Percentiles rank a stretch among this genome's conserved stretches.
These are phyloP conservation scores for Lentinula raphanica DNA, from an alignment of 768 basidiomycete genomes.

Conservation along the genomic window DNA sequence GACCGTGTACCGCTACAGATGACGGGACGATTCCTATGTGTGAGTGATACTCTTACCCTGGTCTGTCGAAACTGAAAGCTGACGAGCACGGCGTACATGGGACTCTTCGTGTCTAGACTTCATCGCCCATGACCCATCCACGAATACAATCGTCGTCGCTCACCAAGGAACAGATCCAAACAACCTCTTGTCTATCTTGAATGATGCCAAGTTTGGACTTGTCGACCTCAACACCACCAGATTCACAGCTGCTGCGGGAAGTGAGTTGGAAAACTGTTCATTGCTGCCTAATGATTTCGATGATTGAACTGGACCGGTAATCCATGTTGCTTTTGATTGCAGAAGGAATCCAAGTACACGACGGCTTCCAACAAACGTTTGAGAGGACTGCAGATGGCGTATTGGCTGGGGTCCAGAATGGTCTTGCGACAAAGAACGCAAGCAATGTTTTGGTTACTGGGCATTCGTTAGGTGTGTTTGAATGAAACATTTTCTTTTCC, in stretches of 20 bases:
- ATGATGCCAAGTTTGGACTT: slow-evolving; percentile 27
- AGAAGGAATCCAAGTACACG: slow-evolving; percentile 31
- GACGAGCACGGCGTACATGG: too few species aligned
- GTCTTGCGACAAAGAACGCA: slow-evolving; percentile 21
- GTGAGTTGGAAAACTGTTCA: slow-evolving; percentile 19
- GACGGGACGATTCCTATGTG: slow-evolving; percentile 24
- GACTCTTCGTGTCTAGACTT: slow-evolving; percentile 22
- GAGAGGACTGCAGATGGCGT: slow-evolving; percentile 31
- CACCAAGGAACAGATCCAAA: slow-evolving; percentile 35
- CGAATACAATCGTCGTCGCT: slow-evolving; percentile 32
- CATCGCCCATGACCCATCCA: slow-evolving; percentile 30
- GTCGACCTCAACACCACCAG: slow-evolving; percentile 24
- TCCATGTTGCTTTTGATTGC: neutral
- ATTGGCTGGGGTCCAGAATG: slow-evolving; percentile 24
- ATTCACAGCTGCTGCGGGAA: slow-evolving; percentile 21
- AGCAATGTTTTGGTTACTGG: slow-evolving; percentile 34
- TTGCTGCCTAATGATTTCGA: neutral
- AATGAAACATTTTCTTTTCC: neutral
- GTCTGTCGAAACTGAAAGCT: neutral
- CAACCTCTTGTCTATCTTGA: slow-evolving; percentile 29
- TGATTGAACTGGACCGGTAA: neutral
- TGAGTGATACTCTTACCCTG: slow-evolving; percentile 12
- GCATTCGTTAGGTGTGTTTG: slow-evolving; percentile 34
- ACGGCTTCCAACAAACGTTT: slow-evolving; percentile 36
- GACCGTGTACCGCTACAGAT: slow-evolving; percentile 14